A percentile compares a stretch with the other conserved stretches of the same genome.
Conservation (phyloP, 1,284 basidiomycete genomes). For the Trametes sp. region DNA sequence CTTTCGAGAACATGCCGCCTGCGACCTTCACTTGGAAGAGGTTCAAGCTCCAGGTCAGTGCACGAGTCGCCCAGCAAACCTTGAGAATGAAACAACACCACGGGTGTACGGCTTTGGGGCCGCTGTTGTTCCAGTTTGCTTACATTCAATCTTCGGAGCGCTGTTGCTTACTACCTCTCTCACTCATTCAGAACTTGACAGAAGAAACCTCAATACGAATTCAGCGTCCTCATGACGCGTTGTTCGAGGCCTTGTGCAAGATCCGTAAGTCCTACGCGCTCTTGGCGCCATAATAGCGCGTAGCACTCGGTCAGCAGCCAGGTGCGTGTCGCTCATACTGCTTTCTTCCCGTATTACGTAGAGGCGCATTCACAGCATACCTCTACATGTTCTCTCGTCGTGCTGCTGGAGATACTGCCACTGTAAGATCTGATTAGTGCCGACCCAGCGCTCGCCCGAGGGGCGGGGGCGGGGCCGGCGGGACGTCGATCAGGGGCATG, state of each 20-base stretch:
- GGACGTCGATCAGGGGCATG: conserved; percentile 9
- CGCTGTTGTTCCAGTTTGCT: neutral
- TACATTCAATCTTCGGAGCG: neutral
- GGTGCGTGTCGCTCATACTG: no score
- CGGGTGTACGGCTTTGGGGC: neutral
- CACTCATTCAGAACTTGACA: neutral
- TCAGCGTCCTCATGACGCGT: conserved; percentile 5
- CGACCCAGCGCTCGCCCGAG: neutral
- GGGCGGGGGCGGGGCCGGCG: conserved; percentile 13
- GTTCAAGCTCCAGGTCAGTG: no score
- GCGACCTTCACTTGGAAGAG: no score
- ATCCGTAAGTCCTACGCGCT: neutral
- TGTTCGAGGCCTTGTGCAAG: conserved; percentile 7
- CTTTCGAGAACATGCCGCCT: no score
- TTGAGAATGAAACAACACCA: neutral
- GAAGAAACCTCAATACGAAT: neutral
- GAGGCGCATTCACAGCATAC: no score
- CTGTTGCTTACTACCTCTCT: neutral
- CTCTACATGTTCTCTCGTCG: no score
- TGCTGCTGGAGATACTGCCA: no score
- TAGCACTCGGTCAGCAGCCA: conserved; percentile 3
- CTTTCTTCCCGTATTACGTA: no score
- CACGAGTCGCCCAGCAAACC: no score
- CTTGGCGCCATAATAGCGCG: conserved; percentile 3
- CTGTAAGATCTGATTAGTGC: neutral